phyloP scores from a whole-genome alignment of 192 early-diverging fungal species.

The Podila epicladia region DNA sequence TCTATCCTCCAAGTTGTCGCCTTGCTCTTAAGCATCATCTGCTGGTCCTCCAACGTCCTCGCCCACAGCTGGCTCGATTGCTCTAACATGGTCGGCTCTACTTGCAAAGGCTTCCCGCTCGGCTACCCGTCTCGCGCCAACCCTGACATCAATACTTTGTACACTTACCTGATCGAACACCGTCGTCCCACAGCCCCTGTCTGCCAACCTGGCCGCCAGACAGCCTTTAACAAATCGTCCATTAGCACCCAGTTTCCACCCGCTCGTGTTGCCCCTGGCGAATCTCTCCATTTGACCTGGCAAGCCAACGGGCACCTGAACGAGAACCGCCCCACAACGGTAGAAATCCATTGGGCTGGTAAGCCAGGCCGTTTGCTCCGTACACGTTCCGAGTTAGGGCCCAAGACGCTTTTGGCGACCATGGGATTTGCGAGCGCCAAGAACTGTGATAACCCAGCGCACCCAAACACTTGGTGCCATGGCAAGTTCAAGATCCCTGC shows the following conservation, averaged over 20 bases:
- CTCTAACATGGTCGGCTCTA: slow-evolving; percentile 55
- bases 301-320: slow-evolving; percentile 67
- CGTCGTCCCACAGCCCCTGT: slow-evolving; percentile 51
- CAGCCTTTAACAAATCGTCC: slow-evolving; percentile 1
- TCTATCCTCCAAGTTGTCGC: too few relatives aligned
- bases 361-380: slow-evolving; percentile 13
- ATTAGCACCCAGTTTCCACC: slow-evolving; percentile 59
- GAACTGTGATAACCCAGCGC: slow-evolving; percentile 51
- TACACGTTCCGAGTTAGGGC: slow-evolving; percentile 19
- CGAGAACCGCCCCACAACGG: slow-evolving; percentile 12
- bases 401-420: slow-evolving; percentile 38
- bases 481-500: slow-evolving; percentile 61
- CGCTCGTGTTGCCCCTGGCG: slow-evolving; percentile 57
- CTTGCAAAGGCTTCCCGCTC: slow-evolving; percentile 58
- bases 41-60: background rate
- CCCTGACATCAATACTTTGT: slow-evolving; percentile 57
- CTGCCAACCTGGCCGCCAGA: slow-evolving; percentile 56
- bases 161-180: slow-evolving; percentile 60
- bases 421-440: slow-evolving; percentile 59
- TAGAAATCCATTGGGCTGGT: slow-evolving; percentile 31
- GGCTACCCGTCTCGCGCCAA: slow-evolving; percentile 62
- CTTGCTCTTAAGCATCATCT: background rate
- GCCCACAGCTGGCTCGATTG: slow-evolving; percentile 73
- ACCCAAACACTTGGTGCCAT: slow-evolving; percentile 61
- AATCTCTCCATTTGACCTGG: slow-evolving; percentile 61